A percentile compares a stretch with the other conserved stretches of the same genome.
These are phyloP conservation scores for Fusarium phyllophilum DNA, from an alignment of 2,329 filamentous ascomycete genomes.

Conservation along the genomic window DNA sequence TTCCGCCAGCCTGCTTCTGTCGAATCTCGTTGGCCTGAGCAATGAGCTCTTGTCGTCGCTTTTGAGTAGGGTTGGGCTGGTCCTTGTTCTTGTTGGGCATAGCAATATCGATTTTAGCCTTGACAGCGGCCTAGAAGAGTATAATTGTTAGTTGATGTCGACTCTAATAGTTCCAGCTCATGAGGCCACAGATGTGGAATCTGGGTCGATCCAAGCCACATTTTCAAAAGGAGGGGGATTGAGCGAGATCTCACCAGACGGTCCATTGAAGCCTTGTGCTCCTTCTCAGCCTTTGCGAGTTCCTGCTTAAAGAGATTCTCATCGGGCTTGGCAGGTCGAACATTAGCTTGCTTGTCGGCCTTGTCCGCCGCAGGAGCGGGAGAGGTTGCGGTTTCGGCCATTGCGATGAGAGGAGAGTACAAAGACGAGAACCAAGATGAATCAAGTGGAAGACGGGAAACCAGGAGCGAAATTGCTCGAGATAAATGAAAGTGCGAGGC, in stretches of 20 bases:
- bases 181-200: constrained; percentile 35
- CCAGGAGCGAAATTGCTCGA: constrained; percentile 35
- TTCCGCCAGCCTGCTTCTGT: constrained; percentile 86
- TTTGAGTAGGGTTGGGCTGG: constrained; percentile 80
- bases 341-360: constrained; percentile 50
- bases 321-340: constrained; percentile 86
- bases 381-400: constrained; percentile 59
- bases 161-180: constrained; percentile 8
- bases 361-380: constrained; percentile 52
- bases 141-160: constrained; percentile 22
- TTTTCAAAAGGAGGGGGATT: constrained; percentile 13
- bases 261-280: constrained; percentile 80
- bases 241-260: constrained; percentile 51
- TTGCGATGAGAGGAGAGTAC: constrained; percentile 48
- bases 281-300: constrained; percentile 86
- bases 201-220: constrained; percentile 18
- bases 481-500: constrained; percentile 8
- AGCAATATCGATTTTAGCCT: constrained; percentile 86
- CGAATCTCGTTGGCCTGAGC: constrained; percentile 85
- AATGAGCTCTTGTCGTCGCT: constrained; percentile 87
- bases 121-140: constrained; percentile 78
- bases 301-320: constrained; percentile 84
- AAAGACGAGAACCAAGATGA: constrained; percentile 12
- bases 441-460: constrained; percentile 26
- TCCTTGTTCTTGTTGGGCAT: constrained; percentile 79